Evolutionary conservation across 2,329 filamentous ascomycete genomes (phyloP).

Genomic region (Aspergillus fumigatus): DNA sequence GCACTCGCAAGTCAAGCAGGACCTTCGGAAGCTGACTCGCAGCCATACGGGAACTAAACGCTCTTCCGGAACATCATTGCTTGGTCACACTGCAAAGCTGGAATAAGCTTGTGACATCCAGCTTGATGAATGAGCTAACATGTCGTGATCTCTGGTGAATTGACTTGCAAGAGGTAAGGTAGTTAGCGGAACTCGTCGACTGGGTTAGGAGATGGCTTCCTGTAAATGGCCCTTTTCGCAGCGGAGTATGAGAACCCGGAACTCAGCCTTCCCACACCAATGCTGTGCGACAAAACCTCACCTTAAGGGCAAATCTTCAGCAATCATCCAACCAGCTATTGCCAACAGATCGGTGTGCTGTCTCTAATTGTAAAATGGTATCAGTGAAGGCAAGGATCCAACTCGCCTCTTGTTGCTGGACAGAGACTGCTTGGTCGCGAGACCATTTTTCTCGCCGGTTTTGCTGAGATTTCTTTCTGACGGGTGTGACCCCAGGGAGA

Average conservation of each 20-base stretch:
- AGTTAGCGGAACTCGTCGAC: not conserved
- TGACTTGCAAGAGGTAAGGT: not conserved
- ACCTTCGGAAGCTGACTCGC: not conserved
- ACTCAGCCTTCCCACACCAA: constrained; percentile 3
- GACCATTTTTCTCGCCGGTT: not conserved
- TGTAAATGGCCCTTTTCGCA: not conserved
- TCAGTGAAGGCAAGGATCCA: not conserved
- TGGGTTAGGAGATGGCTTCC: not conserved
- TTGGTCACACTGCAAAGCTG: not conserved
- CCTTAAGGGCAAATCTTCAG: not conserved
- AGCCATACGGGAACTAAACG: not conserved
- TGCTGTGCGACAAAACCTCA: constrained; percentile 5
- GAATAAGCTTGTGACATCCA: not conserved
- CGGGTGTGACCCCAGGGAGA: not conserved
- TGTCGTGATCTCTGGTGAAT: not conserved
- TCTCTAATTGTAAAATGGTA: not conserved
- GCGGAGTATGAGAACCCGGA: constrained; percentile 1
- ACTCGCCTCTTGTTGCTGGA: not conserved
- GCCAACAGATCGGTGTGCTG: not conserved
- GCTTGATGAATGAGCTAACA: not conserved
- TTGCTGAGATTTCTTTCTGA: not conserved
- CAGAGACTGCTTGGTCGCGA: not conserved
- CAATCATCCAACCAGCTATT: not conserved
- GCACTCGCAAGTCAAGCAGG: not conserved
- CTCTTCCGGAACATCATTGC: not conserved